These are phyloP conservation scores for Cyclotella sp. DNA, from an alignment of 108 stramenopile genomes.

Conservation along the genomic window DNA sequence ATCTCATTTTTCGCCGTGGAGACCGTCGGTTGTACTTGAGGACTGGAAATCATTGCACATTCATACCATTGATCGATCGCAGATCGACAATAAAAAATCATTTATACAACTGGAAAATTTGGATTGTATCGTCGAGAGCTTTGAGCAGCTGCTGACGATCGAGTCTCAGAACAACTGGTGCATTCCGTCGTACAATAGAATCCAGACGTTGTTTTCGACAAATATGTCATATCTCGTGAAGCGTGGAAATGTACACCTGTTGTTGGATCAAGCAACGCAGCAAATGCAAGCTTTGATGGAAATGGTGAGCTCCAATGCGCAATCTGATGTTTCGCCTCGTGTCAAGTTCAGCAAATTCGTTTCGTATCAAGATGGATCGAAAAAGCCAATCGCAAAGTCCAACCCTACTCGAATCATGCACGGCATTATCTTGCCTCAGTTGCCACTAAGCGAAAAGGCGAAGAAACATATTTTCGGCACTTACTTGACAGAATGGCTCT, in stretches of 20 bases:
- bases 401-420: background rate
- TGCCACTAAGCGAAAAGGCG: slow-evolving; percentile 2
- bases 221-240: background rate
- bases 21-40: background rate
- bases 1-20: background rate
- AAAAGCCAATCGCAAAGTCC: background rate
- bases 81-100: background rate
- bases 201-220: background rate
- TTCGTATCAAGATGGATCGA: background rate
- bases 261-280: slow-evolving; percentile 7
- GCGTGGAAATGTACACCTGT: background rate
- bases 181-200: slow-evolving; percentile 31
- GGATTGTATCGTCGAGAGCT: slow-evolving; percentile 4
- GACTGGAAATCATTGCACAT: background rate
- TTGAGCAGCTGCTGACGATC: slow-evolving; percentile 13
- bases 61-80: background rate
- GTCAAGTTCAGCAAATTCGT: background rate
- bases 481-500: slow-evolving; percentile 15
- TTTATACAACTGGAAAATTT: background rate
- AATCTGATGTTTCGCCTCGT: background rate
- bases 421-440: slow-evolving; percentile 1
- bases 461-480: background rate
- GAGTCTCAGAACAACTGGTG: slow-evolving; percentile 3
- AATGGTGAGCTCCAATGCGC: slow-evolving; percentile 4
- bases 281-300: slow-evolving; percentile 38